phyloP scores from a whole-genome alignment of 345 rosid genomes.

The Boechera stricta region DNA sequence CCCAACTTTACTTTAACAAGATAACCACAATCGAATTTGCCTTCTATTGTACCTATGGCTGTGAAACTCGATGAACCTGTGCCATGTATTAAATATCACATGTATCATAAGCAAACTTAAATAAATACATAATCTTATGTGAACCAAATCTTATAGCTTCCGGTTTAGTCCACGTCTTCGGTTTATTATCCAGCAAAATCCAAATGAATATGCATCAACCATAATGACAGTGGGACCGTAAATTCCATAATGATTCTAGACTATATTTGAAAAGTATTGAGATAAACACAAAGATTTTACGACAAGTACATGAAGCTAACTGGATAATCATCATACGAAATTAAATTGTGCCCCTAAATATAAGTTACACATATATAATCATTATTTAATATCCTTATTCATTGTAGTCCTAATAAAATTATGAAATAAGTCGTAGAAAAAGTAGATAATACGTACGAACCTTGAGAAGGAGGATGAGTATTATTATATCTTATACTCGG shows the following conservation, averaged over 20 bases:
- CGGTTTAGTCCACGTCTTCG: slow-evolving; percentile 21
- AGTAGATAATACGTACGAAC: slow-evolving; percentile 42
- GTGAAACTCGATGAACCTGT: slow-evolving; percentile 52
- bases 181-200: slow-evolving; percentile 32
- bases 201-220: slow-evolving; percentile 42
- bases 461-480: slow-evolving; percentile 51
- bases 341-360: slow-evolving; percentile 28
- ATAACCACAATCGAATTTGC: slow-evolving; percentile 91
- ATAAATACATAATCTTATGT: slow-evolving; percentile 31
- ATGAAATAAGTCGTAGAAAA: neutral
- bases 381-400: slow-evolving; percentile 8
- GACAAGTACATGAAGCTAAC: slow-evolving; percentile 40
- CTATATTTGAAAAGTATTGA: slow-evolving; percentile 36
- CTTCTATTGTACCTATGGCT: slow-evolving; percentile 77
- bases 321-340: slow-evolving; percentile 12
- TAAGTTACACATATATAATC: slow-evolving; percentile 25
- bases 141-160: slow-evolving; percentile 33
- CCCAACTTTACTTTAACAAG: slow-evolving; percentile 76
- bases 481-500: slow-evolving; percentile 41
- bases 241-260: slow-evolving; percentile 15
- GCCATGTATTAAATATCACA: slow-evolving; percentile 29
- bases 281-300: slow-evolving; percentile 38
- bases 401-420: slow-evolving; percentile 24
- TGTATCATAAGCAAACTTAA: slow-evolving; percentile 16
- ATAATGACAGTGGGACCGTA: slow-evolving; percentile 43